Evolutionary conservation across 2,329 filamentous ascomycete species (phyloP).

Genomic region (Macroventuria anomochaeta): DNA sequence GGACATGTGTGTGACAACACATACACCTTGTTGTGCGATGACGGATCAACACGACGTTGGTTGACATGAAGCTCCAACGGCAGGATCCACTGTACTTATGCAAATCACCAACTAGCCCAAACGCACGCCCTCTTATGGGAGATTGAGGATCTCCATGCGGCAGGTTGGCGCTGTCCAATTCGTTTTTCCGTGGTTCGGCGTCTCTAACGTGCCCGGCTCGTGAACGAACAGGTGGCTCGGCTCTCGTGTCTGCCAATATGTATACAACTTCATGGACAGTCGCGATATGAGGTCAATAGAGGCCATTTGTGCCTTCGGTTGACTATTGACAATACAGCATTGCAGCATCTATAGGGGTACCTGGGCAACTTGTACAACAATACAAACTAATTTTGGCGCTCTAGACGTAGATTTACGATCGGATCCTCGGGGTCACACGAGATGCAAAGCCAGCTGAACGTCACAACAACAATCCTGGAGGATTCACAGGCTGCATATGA

Average conservation of each 20-base stretch:
- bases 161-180: neutral
- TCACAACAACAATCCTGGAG: slow-evolving; percentile 13
- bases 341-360: neutral
- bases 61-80: slow-evolving; percentile 5
- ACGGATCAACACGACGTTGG: slow-evolving; percentile 7
- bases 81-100: slow-evolving; percentile 5
- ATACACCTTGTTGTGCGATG: neutral
- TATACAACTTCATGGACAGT: neutral
- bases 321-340: neutral
- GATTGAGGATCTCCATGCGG: slow-evolving; percentile 1
- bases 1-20: neutral
- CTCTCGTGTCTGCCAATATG: neutral
- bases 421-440: slow-evolving; percentile 3
- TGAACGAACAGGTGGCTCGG: slow-evolving; percentile 10
- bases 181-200: slow-evolving; percentile 7
- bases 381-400: neutral
- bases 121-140: neutral
- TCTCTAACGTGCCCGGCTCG: neutral
- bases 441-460: slow-evolving; percentile 10
- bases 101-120: slow-evolving; percentile 8
- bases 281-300: neutral
- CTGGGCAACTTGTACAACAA: neutral
- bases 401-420: neutral
- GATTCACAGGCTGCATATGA: slow-evolving; percentile 8
- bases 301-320: neutral